Evolutionary conservation across 192 early-diverging fungal genomes (phyloP).

Genomic region (Gigaspora rosea): DNA sequence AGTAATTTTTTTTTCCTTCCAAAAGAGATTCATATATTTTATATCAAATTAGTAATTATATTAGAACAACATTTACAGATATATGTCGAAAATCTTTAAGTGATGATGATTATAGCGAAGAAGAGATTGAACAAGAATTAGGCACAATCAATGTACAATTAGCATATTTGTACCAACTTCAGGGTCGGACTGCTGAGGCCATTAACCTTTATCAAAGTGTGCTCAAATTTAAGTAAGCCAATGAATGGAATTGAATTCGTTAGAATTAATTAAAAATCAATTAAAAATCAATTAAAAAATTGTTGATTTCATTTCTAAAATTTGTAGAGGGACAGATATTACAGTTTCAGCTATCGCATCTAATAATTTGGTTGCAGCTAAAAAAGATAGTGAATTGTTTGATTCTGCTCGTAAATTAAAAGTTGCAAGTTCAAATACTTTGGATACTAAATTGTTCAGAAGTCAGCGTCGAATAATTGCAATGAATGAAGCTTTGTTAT

Average conservation of each 20-base stretch:
- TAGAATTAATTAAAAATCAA: not conserved
- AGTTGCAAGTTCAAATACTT: constrained; percentile 51
- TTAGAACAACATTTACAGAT: constrained; percentile 30
- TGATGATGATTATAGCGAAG: constrained; percentile 57
- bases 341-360: constrained; percentile 63
- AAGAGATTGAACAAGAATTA: constrained; percentile 68
- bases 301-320: not conserved
- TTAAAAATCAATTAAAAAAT: not conserved
- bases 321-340: constrained; percentile 51
- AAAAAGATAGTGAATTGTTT: constrained; percentile 58
- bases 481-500: constrained; percentile 65
- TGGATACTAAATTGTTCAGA: constrained; percentile 61
- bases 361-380: constrained; percentile 66
- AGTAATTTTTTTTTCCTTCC: not conserved
- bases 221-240: constrained; percentile 53
- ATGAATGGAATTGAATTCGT: not conserved
- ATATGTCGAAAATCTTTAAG: constrained; percentile 52
- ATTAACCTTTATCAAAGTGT: constrained; percentile 60
- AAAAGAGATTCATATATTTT: too few relatives aligned
- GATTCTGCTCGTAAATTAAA: constrained; percentile 60
- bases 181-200: constrained; percentile 55
- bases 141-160: constrained; percentile 63
- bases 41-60: not conserved
- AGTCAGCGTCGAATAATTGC: constrained; percentile 60
- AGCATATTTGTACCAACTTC: constrained; percentile 67